phyloP scores from a whole-genome alignment of 2,329 filamentous ascomycete genomes.

The Polychaeton citri region DNA sequence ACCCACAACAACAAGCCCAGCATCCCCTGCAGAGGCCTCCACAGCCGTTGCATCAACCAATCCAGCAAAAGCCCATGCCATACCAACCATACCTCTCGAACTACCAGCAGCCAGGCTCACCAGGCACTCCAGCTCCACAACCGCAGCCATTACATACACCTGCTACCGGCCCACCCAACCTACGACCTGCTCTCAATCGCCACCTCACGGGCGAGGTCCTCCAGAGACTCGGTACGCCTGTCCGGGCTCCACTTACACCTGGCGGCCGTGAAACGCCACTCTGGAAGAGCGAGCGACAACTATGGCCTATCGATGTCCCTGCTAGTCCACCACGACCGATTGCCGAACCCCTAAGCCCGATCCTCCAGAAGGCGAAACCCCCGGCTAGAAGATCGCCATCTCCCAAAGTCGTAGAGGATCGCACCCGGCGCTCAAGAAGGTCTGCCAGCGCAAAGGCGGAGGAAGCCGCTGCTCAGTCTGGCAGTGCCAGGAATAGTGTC shows the following conservation, averaged over 20 bases:
- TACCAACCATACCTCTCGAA: neutral
- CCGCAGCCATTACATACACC: conserved; percentile 6
- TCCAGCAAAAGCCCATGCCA: conserved; percentile 1
- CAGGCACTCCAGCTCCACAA: conserved; percentile 20
- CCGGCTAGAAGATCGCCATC: neutral
- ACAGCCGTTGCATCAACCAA: neutral
- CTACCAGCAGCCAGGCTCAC: conserved; percentile 16
- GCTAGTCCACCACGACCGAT: conserved; percentile 10
- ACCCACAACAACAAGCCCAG: neutral
- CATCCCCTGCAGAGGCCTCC: neutral
- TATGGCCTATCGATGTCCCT: conserved; percentile 11
- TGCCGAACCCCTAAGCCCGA: conserved; percentile 22
- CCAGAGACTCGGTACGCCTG: conserved; percentile 18
- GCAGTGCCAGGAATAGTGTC: conserved; percentile 20
- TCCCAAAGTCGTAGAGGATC: neutral
- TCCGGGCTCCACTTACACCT: conserved; percentile 4
- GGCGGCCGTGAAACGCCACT: conserved; percentile 6
- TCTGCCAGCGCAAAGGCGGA: neutral
- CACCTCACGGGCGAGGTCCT: conserved; percentile 6
- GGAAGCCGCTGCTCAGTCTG: neutral
- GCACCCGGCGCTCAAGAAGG: neutral
- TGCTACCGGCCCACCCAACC: neutral
- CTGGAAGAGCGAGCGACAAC: conserved; percentile 17
- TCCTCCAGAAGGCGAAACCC: conserved; percentile 6
- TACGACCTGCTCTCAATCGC: conserved; percentile 3